A percentile compares a stretch with the other conserved stretches of the same genome.
phyloP scores from a whole-genome alignment of 805 yeast genomes.

The Ogataea paraovalis region DNA sequence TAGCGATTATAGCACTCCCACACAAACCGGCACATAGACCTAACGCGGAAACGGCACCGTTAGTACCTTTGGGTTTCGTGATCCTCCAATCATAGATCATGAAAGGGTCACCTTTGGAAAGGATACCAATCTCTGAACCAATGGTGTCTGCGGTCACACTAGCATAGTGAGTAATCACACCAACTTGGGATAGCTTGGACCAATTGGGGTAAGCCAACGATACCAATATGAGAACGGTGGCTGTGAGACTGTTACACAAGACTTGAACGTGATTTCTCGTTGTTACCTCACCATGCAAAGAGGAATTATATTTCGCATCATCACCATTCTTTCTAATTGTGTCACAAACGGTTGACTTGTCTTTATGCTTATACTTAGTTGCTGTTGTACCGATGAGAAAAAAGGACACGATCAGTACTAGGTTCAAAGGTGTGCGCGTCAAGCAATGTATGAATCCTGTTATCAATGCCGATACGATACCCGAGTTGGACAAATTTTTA shows the following conservation, averaged over 20 bases:
- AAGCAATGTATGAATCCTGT: conserved; percentile 9
- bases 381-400: conserved; percentile 7
- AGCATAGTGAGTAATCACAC: conserved; percentile 5
- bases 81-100: conserved; percentile 9
- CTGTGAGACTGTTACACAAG: background rate
- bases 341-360: background rate
- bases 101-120: conserved; percentile 4
- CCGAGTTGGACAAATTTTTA: conserved; percentile 7
- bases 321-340: background rate
- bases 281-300: background rate
- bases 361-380: conserved; percentile 9
- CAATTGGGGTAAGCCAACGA: background rate
- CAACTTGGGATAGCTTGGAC: background rate
- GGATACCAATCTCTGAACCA: conserved; percentile 13
- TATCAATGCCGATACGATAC: conserved; percentile 8
- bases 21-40: conserved; percentile 8
- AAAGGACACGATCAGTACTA: conserved; percentile 6
- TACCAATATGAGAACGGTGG: background rate
- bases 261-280: background rate
- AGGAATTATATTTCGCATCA: background rate
- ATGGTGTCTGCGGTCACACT: conserved; percentile 13
- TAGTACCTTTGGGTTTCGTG: conserved; percentile 12
- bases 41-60: conserved; percentile 10
- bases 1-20: background rate
- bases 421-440: conserved; percentile 4